Base-by-base conservation (phyloP, 2,329 filamentous ascomycete species). In the Shiraia sp. region DNA sequence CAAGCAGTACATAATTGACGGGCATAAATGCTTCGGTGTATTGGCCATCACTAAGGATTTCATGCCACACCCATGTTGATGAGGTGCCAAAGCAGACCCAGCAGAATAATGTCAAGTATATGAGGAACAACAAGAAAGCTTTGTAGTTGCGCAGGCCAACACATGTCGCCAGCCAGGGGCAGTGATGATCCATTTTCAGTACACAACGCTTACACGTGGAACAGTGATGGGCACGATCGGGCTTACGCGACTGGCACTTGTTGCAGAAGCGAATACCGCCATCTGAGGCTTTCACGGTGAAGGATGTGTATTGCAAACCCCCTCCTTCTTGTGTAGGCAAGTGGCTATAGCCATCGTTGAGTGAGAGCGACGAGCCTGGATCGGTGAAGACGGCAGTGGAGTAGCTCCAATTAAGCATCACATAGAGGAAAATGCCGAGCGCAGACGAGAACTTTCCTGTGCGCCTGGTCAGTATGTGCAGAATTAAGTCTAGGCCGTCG, bases 101-200 rank as follows among this genome's bases (percentile, higher is more conserved):
- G 73, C 88, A 91, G 72, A 96, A 96, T 2, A 96, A 49, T 3
- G 86, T 88, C 0, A 88, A 90, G 69, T 99, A 97, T 41, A 91
- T 80, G 17, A 99, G 77, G 68, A 97, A 99, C 3, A 97, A 79
- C 38, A 99, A 69, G 66, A 99, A 99, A 0, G 91, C 80, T 73
- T 99, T 99, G 78, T 96, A 95, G 72, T 99, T 99, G 63, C 83
- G 83, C 51, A 99, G 76, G 14, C 93, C 93, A 45, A 99, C 88
- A 70, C 93, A 99, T 3, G 90, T 96, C 19, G 93, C 92, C 35
- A 99, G 79, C 93, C 93, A 99, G 12, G 93, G 93, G 68, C 93
- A 99, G 74, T 99, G 93, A 70, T 99, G 93, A 67, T 99, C 93
- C 93, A 99, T 99, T 77, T 99, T 99, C 69, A 99, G 78, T 17